Percentiles rank a stretch among this genome's conserved stretches.
Conservation (phyloP, 306 rosid genomes). For the Rosa chinensis region DNA sequence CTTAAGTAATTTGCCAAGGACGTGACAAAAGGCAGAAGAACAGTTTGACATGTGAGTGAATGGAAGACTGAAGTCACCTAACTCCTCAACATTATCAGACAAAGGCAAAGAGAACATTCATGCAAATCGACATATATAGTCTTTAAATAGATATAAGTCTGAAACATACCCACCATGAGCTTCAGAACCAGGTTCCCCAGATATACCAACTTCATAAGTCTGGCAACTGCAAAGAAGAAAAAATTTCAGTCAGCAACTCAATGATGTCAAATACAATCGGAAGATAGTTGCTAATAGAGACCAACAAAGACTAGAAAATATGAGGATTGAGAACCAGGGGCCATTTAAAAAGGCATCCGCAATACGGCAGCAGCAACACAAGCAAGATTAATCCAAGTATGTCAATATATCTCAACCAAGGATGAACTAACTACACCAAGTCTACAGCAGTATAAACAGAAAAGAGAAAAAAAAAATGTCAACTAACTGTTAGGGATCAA, state of each 20-base stretch:
- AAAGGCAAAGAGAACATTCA: not conserved
- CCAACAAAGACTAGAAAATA: too few species aligned
- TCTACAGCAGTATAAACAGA: not conserved
- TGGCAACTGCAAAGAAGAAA: too few species aligned
- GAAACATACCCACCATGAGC: too few species aligned
- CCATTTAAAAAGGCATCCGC: not conserved
- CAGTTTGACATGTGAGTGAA: not conserved
- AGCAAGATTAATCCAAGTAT: not conserved
- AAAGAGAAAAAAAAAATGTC: not conserved
- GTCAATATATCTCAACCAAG: not conserved
- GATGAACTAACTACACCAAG: not conserved
- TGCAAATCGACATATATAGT: too few species aligned
- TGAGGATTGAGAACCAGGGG: too few species aligned
- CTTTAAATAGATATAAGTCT: too few species aligned
- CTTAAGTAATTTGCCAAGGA: not conserved
- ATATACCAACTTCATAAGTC: too few species aligned
- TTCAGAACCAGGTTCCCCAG: too few species aligned
- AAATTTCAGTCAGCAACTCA: too few species aligned
- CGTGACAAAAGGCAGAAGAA: not conserved
- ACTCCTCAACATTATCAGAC: not conserved
- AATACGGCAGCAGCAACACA: not conserved
- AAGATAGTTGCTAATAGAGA: too few species aligned
- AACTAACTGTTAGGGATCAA: not conserved
- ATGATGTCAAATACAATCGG: too few species aligned
- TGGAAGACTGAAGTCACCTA: not conserved